phyloP scores from a whole-genome alignment of 176 grass and related monocot genomes.

The Phoenix dactylifera region DNA sequence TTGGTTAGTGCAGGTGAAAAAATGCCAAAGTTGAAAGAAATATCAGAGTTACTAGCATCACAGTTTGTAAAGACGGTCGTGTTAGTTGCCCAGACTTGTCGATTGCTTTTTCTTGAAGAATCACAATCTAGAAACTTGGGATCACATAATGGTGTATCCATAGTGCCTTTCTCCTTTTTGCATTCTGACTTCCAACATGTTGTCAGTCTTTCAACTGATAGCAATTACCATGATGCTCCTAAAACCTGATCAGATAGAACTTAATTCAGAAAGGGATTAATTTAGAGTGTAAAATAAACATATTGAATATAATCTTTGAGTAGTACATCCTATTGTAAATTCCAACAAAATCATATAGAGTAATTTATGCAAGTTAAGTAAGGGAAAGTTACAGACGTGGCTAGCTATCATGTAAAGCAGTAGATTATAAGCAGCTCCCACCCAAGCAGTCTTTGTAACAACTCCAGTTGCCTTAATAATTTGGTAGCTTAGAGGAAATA shows the following conservation, averaged over 20 bases:
- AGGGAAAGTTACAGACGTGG: conserved; percentile 45
- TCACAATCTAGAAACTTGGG: conserved; percentile 67
- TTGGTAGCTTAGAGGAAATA: conserved; percentile 87
- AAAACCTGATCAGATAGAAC: conserved; percentile 36
- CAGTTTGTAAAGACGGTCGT: conserved; percentile 52
- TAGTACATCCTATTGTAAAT: too few species aligned
- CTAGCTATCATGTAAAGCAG: conserved; percentile 96
- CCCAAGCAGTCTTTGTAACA: conserved; percentile 90
- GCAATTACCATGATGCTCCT: conserved; percentile 80
- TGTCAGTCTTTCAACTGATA: conserved; percentile 78
- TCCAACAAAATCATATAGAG: conserved; percentile 1
- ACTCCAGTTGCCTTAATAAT: conserved; percentile 87
- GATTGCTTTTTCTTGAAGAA: neutral
- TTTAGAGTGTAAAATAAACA: too few species aligned
- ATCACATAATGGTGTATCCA: conserved; percentile 14
- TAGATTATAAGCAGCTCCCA: conserved; percentile 90
- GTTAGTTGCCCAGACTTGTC: conserved; percentile 25
- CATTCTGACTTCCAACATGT: conserved; percentile 81
- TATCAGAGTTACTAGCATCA: neutral
- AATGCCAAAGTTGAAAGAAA: conserved; percentile 71
- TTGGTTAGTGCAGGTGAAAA: conserved; percentile 50
- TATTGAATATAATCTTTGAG: too few species aligned
- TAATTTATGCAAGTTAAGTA: neutral
- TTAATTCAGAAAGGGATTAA: too few species aligned
- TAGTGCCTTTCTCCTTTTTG: conserved; percentile 27